phyloP scores from a whole-genome alignment of 805 yeast genomes.

The Blastobotrys mokoenaii region DNA sequence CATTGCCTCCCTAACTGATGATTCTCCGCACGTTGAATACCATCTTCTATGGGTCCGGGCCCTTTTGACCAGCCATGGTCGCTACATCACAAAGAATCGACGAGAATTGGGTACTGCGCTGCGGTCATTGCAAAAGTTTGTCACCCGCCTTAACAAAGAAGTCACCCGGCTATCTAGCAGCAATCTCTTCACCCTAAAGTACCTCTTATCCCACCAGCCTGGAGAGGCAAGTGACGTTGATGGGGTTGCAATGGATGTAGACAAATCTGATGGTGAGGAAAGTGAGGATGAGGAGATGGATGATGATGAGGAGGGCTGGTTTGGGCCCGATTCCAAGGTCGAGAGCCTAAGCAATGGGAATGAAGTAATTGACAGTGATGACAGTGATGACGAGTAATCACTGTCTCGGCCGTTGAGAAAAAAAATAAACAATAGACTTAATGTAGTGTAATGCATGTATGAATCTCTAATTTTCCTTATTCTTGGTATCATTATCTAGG shows the following conservation, averaged over 20 bases:
- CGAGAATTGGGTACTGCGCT: slow-evolving; percentile 55
- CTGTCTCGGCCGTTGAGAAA: too few relatives aligned
- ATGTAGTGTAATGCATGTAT: neutral
- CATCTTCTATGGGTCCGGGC: slow-evolving; percentile 72
- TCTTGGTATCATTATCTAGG: neutral
- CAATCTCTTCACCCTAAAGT: slow-evolving; percentile 20
- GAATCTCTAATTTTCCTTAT: neutral
- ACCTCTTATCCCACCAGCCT: slow-evolving; percentile 10
- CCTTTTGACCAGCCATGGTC: slow-evolving; percentile 67
- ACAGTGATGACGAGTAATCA: neutral
- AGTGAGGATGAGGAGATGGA: slow-evolving; percentile 28
- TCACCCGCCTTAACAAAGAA: slow-evolving; percentile 67
- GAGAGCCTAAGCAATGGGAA: neutral
- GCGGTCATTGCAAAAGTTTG: slow-evolving; percentile 66
- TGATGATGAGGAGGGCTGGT: slow-evolving; percentile 31
- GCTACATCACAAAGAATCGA: slow-evolving; percentile 53
- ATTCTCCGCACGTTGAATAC: slow-evolving; percentile 78
- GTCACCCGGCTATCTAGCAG: slow-evolving; percentile 30
- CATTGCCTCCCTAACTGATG: slow-evolving; percentile 51
- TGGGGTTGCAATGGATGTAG: neutral
- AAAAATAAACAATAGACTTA: slow-evolving; percentile 30
- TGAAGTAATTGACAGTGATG: slow-evolving; percentile 7
- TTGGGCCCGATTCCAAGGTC: slow-evolving; percentile 19
- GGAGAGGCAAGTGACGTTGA: slow-evolving; percentile 1
- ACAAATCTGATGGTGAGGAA: slow-evolving; percentile 15